These are phyloP conservation scores for Paecilomyces variotii DNA, from an alignment of 2,329 filamentous ascomycete genomes.

Conservation along the genomic window DNA sequence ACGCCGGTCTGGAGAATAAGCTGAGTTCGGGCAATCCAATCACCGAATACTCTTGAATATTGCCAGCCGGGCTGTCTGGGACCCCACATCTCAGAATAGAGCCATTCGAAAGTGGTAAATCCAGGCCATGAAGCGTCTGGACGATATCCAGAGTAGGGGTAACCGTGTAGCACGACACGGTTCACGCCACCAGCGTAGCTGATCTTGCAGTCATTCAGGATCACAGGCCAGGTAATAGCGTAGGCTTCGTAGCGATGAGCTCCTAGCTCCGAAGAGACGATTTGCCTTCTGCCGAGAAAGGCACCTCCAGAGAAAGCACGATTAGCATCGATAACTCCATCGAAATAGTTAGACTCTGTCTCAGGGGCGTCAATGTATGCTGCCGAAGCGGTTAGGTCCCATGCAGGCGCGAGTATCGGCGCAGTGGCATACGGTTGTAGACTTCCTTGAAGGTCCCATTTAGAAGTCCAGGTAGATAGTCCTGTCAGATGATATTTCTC, in stretches of 20 bases:
- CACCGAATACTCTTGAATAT: not conserved
- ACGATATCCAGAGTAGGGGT: not conserved
- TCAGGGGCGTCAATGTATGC: not conserved
- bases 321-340: not conserved
- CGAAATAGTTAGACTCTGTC: constrained; percentile 1
- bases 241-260: not conserved
- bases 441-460: not conserved
- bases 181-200: not conserved
- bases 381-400: not conserved
- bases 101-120: not conserved
- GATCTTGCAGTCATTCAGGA: not conserved
- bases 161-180: not conserved
- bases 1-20: not conserved
- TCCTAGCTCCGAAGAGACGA: not conserved
- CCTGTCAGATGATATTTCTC: not conserved
- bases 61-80: not conserved
- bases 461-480: not conserved
- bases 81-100: not conserved
- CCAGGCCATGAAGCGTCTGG: not conserved
- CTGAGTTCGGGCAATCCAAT: not conserved
- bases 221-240: not conserved
- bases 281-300: not conserved
- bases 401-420: not conserved
- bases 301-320: not conserved
- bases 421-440: not conserved